Evolutionary conservation across 2,329 filamentous ascomycete species (phyloP).

Genomic region (Diatrype stigma): DNA sequence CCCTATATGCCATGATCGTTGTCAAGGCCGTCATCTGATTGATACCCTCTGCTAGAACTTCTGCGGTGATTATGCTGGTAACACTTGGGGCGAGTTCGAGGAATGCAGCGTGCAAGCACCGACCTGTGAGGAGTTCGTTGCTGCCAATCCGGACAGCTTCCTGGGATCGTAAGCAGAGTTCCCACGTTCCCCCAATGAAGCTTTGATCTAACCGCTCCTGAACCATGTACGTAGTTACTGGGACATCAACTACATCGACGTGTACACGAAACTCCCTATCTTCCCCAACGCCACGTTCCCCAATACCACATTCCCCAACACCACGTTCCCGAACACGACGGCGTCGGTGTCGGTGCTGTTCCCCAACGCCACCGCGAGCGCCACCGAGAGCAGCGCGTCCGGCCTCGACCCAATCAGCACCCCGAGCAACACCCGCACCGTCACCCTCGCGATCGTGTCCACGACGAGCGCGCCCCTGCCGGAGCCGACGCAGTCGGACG

Average conservation of each 20-base stretch:
- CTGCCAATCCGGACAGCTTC: conserved; percentile 40
- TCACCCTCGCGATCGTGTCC: conserved; percentile 19
- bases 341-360: conserved; percentile 1
- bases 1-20: neutral
- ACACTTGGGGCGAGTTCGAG: conserved; percentile 36
- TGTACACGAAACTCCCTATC: conserved; percentile 28
- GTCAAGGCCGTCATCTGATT: neutral
- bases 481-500: conserved; percentile 14
- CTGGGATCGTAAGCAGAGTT: conserved; percentile 28
- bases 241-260: conserved; percentile 53
- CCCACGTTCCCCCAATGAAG: neutral
- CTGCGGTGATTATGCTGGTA: conserved; percentile 70
- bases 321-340: conserved; percentile 1
- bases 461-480: conserved; percentile 12
- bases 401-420: neutral
- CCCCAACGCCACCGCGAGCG: conserved; percentile 6
- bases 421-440: conserved; percentile 21
- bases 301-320: neutral
- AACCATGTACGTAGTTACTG: conserved; percentile 35
- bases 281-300: neutral
- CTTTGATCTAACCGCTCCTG: neutral
- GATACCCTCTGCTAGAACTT: conserved; percentile 49
- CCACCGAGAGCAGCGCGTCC: conserved; percentile 2
- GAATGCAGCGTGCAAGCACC: conserved; percentile 36
- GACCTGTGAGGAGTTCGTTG: conserved; percentile 45